phyloP scores from a whole-genome alignment of 2,329 filamentous ascomycete genomes.

The Cladophialophora immunda region DNA sequence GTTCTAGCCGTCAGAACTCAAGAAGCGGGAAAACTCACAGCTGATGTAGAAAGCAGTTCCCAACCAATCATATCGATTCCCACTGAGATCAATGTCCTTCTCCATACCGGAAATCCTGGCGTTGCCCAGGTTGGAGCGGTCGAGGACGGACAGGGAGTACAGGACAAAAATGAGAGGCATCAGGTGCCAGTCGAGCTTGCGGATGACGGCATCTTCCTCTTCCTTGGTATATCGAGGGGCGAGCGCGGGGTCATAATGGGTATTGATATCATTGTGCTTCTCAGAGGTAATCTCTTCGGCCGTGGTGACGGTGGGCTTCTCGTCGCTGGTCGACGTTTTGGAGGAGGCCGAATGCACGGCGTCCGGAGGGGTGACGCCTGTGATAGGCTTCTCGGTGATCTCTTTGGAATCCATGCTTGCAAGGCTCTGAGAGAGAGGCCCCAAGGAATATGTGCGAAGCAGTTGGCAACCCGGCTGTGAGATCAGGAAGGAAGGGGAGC shows the following conservation, averaged over 20 bases:
- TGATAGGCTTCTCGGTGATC: conserved; percentile 22
- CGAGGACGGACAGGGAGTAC: conserved; percentile 50
- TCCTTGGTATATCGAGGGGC: conserved; percentile 31
- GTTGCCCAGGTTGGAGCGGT: conserved; percentile 64
- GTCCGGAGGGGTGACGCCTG: conserved; percentile 4
- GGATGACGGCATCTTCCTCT: conserved; percentile 36
- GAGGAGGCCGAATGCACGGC: conserved; percentile 18
- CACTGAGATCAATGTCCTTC: conserved; percentile 58
- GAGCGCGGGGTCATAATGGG: conserved; percentile 20
- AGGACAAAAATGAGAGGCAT: conserved; percentile 40
- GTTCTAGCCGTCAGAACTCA: background rate
- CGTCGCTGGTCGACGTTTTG: conserved; percentile 17
- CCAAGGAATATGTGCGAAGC: background rate
- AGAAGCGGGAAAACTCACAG: conserved; percentile 45
- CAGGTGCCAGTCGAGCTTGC: conserved; percentile 40
- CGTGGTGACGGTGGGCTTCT: conserved; percentile 28
- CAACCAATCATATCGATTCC: conserved; percentile 60
- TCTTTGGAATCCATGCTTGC: conserved; percentile 22
- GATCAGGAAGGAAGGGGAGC: conserved; percentile 1
- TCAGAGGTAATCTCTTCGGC: conserved; percentile 21
- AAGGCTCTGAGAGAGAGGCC: background rate
- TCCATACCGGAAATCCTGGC: conserved; percentile 64
- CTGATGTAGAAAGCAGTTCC: conserved; percentile 64
- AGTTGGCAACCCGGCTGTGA: background rate
- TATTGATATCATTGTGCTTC: conserved; percentile 26